Percentiles rank a stretch among this genome's conserved stretches.
These are phyloP conservation scores for Guyanaporus albipodus DNA, from an alignment of 768 basidiomycete genomes.

Conservation along the genomic window DNA sequence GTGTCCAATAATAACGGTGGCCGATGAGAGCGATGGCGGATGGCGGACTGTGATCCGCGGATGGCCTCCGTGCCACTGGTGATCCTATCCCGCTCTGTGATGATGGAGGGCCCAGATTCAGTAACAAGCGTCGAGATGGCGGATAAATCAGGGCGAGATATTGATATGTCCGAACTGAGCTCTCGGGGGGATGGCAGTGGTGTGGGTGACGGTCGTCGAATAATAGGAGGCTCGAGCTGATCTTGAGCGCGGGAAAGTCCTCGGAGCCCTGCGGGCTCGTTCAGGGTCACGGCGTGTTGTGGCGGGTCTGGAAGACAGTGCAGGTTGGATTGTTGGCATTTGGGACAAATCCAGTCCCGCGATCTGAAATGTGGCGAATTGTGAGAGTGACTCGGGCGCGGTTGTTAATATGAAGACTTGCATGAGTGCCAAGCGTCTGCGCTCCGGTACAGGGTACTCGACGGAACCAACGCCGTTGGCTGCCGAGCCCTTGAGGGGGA, in stretches of 20 bases:
- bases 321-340: conserved; percentile 64
- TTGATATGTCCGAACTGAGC: conserved; percentile 9
- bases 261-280: conserved; percentile 16
- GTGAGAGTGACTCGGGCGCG: conserved; percentile 9
- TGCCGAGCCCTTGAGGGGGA: conserved; percentile 82
- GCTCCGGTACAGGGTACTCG: conserved; percentile 69
- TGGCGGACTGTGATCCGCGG: conserved; percentile 16
- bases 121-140: conserved; percentile 14
- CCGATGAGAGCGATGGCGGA: conserved; percentile 22
- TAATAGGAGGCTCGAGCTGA: conserved; percentile 15
- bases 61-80: conserved; percentile 9
- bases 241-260: conserved; percentile 19
- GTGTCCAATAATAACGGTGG: conserved; percentile 70
- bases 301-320: conserved; percentile 68
- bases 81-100: conserved; percentile 10
- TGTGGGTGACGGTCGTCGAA: conserved; percentile 13
- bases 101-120: conserved; percentile 8
- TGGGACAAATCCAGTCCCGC: conserved; percentile 74
- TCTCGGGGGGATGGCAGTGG: conserved; percentile 16
- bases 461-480: conserved; percentile 86
- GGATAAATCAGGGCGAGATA: conserved; percentile 15
- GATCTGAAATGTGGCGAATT: conserved; percentile 46
- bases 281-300: conserved; percentile 17
- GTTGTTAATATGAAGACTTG: conserved; percentile 38
- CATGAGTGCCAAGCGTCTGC: conserved; percentile 75